Evolutionary conservation across 257 asterid species (phyloP).

Genomic region (Buddleja alternifolia): DNA sequence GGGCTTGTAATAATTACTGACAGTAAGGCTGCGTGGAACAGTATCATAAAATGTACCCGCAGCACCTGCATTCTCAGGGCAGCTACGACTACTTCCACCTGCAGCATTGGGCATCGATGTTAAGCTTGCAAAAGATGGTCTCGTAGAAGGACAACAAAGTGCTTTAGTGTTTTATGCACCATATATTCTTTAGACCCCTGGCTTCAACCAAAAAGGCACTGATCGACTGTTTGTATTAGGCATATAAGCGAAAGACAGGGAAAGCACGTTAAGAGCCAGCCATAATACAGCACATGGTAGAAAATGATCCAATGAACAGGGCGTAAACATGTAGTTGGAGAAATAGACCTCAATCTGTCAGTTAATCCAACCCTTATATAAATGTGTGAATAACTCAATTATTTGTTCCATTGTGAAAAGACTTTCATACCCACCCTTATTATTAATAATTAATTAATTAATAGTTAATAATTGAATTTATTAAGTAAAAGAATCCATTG

Average conservation of each 20-base stretch:
- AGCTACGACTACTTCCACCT: conserved; percentile 97
- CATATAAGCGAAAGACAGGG: conserved; percentile 9
- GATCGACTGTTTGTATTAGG: neutral
- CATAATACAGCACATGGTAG: neutral
- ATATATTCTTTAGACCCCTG: neutral
- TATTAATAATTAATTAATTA: no score
- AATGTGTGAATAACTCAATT: no score
- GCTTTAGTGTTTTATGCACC: neutral
- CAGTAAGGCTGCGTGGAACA: conserved; percentile 94
- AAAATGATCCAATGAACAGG: neutral
- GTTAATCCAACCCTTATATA: no score
- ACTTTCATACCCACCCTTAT: no score
- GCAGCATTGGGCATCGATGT: conserved; percentile 35
- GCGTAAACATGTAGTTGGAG: neutral
- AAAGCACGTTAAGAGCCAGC: neutral
- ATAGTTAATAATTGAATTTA: no score
- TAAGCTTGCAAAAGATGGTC: conserved; percentile 30
- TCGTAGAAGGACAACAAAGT: conserved; percentile 18
- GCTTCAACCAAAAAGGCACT: conserved; percentile 11
- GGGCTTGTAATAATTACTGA: conserved; percentile 75
- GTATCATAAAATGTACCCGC: conserved; percentile 97
- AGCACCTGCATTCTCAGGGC: conserved; percentile 95
- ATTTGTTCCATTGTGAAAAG: no score
- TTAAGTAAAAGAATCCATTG: no score
- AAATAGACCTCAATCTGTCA: neutral